Conservation (phyloP, 305 asterid species). For the Withania somnifera region DNA sequence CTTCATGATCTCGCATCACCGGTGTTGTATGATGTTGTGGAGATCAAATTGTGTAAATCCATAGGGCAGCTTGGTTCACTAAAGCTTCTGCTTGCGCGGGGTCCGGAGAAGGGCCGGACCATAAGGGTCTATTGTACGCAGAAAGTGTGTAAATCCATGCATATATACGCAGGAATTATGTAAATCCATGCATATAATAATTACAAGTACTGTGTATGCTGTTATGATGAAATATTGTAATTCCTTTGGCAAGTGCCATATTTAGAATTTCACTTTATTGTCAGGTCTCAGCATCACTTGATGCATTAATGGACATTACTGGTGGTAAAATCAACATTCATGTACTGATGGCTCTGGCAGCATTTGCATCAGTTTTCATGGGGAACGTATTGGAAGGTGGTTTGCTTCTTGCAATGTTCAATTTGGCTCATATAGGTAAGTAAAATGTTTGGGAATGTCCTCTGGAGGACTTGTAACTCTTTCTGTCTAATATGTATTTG, state of each 20-base stretch:
- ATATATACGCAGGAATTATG: background rate
- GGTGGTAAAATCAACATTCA: constrained; percentile 92
- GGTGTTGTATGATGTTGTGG: background rate
- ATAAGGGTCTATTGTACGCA: no score
- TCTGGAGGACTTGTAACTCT: background rate
- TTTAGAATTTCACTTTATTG: background rate
- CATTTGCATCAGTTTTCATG: constrained; percentile 91
- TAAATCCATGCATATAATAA: background rate
- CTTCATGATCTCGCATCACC: background rate
- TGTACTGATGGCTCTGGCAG: constrained; percentile 97
- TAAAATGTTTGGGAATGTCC: background rate
- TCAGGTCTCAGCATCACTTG: constrained; percentile 84
- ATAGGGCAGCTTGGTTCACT: no score
- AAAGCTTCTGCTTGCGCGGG: no score
- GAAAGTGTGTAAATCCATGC: background rate
- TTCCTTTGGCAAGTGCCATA: background rate
- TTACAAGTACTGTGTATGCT: background rate
- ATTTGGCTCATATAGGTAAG: constrained; percentile 78
- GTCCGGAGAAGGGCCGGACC: no score
- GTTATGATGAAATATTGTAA: background rate
- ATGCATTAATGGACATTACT: constrained; percentile 68
- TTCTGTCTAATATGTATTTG: background rate
- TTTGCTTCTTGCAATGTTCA: constrained; percentile 92
- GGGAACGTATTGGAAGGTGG: constrained; percentile 97
- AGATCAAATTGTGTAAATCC: background rate